A percentile compares a stretch with the other conserved stretches of the same genome.
These are phyloP conservation scores for Adansonia rubrostipa DNA, from an alignment of 441 rosid genomes.

Conservation along the genomic window DNA sequence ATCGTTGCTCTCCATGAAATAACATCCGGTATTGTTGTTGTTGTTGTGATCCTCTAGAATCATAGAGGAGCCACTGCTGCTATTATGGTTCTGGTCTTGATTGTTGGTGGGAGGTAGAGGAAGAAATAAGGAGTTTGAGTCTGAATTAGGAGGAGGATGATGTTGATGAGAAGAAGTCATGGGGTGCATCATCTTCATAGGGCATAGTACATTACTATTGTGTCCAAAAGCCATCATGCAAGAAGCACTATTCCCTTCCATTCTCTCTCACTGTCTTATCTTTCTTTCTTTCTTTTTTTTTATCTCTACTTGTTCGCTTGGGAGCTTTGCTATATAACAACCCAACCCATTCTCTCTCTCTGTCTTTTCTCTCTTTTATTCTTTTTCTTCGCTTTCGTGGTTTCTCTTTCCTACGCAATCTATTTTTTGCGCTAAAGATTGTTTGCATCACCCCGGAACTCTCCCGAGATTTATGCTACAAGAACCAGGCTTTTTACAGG, in stretches of 20 bases:
- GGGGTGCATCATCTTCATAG: slow-evolving; percentile 67
- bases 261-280: slow-evolving; percentile 41
- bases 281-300: slow-evolving; percentile 36
- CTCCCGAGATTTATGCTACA: slow-evolving; percentile 96
- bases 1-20: slow-evolving; percentile 62
- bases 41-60: slow-evolving; percentile 42
- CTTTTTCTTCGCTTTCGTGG: slow-evolving; percentile 32
- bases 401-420: slow-evolving; percentile 44
- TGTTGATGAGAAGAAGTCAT: slow-evolving; percentile 44
- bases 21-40: slow-evolving; percentile 40
- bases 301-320: slow-evolving; percentile 6
- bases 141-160: slow-evolving; percentile 43
- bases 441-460: slow-evolving; percentile 38
- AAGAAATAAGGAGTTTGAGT: slow-evolving; percentile 58
- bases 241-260: slow-evolving; percentile 56
- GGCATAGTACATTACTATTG: slow-evolving; percentile 58
- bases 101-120: slow-evolving; percentile 42
- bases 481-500: slow-evolving; percentile 72
- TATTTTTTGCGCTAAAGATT: slow-evolving; percentile 43
- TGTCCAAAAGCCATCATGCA: slow-evolving; percentile 67
- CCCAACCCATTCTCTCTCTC: slow-evolving; percentile 16
- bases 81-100: slow-evolving; percentile 47
- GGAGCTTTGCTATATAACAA: slow-evolving; percentile 23
- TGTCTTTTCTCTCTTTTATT: not conserved
- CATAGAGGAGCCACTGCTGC: slow-evolving; percentile 39